These are phyloP conservation scores for Saraca asoca DNA, from an alignment of 331 rosid genomes.

Conservation along the genomic window DNA sequence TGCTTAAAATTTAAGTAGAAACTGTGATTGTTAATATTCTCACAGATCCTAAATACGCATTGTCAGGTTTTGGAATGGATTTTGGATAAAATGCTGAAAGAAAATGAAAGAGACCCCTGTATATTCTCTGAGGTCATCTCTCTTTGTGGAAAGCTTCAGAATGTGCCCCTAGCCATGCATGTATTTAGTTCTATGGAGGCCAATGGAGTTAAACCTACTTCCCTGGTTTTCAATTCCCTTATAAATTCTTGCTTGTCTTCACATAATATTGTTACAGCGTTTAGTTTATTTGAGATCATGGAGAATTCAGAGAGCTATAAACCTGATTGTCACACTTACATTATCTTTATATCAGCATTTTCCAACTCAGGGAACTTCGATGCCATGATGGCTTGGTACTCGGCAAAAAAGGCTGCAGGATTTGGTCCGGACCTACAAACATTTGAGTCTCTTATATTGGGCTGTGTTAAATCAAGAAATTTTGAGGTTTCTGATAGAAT, in stretches of 20 bases:
- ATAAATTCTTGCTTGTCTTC: conserved; percentile 60
- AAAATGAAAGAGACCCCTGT: conserved; percentile 44
- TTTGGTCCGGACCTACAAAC: conserved; percentile 45
- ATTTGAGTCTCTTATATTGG: conserved; percentile 53
- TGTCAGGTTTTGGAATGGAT: conserved; percentile 79
- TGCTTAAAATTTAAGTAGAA: conserved; percentile 22
- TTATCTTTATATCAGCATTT: conserved; percentile 55
- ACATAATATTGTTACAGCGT: conserved; percentile 47
- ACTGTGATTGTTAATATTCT: conserved; percentile 15
- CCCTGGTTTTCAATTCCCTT: conserved; percentile 61
- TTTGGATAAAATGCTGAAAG: conserved; percentile 60
- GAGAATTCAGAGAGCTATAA: conserved; percentile 55
- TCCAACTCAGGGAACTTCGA: conserved; percentile 48
- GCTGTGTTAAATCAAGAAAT: conserved; percentile 50
- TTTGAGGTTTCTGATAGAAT: conserved; percentile 45
- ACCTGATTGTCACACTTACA: conserved; percentile 54
- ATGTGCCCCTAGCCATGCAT: conserved; percentile 53
- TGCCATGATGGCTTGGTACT: conserved; percentile 66
- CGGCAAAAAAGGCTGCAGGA: conserved; percentile 54
- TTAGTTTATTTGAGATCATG: conserved; percentile 70
- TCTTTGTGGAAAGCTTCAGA: conserved; percentile 52
- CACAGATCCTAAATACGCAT: conserved; percentile 12
- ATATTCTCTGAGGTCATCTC: conserved; percentile 53
- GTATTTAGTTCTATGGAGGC: conserved; percentile 66
- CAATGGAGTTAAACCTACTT: conserved; percentile 57